Percentiles rank a stretch among this genome's conserved stretches.
Evolutionary conservation across 352 stramenopile species (phyloP).

Genomic region (Phytophthora sojae): DNA sequence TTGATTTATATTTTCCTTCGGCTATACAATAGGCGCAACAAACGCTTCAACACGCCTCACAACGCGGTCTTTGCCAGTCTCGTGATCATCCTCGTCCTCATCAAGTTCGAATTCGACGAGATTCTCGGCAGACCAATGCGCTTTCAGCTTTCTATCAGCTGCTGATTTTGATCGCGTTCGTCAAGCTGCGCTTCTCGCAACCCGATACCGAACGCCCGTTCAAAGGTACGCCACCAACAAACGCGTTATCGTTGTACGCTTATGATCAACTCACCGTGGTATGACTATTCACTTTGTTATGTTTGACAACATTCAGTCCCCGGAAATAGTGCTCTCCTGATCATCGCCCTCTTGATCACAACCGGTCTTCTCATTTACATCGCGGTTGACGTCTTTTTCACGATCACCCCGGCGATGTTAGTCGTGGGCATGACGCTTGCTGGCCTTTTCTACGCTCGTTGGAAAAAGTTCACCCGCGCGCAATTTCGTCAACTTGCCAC

Average conservation of each 20-base stretch:
- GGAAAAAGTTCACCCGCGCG: slow-evolving; percentile 51
- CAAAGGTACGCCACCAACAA: slow-evolving; percentile 41
- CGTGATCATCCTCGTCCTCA: slow-evolving; percentile 60
- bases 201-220: slow-evolving; percentile 43
- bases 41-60: slow-evolving; percentile 61
- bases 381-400: slow-evolving; percentile 53
- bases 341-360: slow-evolving; percentile 42
- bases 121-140: slow-evolving; percentile 91
- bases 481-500: slow-evolving; percentile 48
- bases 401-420: slow-evolving; percentile 49
- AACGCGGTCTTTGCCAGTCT: slow-evolving; percentile 53
- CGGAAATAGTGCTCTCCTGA: slow-evolving; percentile 38
- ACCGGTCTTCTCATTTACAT: slow-evolving; percentile 55
- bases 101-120: slow-evolving; percentile 76
- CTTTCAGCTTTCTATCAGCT: slow-evolving; percentile 89
- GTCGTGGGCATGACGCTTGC: slow-evolving; percentile 46
- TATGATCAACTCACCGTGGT: not conserved
- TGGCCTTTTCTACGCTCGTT: slow-evolving; percentile 50
- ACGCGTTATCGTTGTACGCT: not conserved
- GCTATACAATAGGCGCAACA: slow-evolving; percentile 48
- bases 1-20: slow-evolving; percentile 5
- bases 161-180: slow-evolving; percentile 85
- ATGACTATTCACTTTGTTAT: too few relatives aligned
- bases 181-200: slow-evolving; percentile 89
- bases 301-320: slow-evolving; percentile 29